Evolutionary conservation across 83 land plant species (phyloP).

Genomic region (Larix sibirica): DNA sequence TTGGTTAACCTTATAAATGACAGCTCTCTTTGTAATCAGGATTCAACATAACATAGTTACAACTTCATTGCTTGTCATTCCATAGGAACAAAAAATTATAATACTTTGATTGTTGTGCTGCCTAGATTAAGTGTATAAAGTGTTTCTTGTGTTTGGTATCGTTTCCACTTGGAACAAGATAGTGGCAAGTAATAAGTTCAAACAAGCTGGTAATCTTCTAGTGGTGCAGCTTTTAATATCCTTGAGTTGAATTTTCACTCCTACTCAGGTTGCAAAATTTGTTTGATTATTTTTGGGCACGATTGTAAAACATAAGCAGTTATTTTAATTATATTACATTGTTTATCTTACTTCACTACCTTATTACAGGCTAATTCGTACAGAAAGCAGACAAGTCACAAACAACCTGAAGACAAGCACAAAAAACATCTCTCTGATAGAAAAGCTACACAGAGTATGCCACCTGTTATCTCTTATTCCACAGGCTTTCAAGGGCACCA

Average conservation of each 20-base stretch:
- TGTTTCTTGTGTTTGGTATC: neutral
- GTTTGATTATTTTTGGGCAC: neutral
- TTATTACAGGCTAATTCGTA: constrained; percentile 1
- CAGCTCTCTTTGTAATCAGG: neutral
- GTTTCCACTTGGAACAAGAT: neutral
- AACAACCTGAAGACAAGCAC: constrained; percentile 15
- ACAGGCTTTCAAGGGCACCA: constrained; percentile 15
- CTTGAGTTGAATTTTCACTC: neutral
- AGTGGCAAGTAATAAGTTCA: neutral
- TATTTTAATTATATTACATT: neutral
- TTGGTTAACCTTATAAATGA: neutral
- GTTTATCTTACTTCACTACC: neutral
- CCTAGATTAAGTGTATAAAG: neutral
- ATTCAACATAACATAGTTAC: constrained; percentile 6
- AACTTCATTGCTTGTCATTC: neutral
- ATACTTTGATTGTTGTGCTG: neutral
- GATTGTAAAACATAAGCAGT: neutral
- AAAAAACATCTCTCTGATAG: constrained; percentile 10
- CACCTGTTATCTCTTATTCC: constrained; percentile 7
- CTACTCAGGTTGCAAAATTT: neutral
- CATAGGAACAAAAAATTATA: neutral
- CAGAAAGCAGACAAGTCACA: constrained; percentile 10
- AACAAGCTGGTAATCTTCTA: neutral
- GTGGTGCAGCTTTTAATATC: neutral
- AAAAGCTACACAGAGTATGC: neutral